phyloP scores from a whole-genome alignment of 441 rosid genomes.

The Aleurites moluccanus region DNA sequence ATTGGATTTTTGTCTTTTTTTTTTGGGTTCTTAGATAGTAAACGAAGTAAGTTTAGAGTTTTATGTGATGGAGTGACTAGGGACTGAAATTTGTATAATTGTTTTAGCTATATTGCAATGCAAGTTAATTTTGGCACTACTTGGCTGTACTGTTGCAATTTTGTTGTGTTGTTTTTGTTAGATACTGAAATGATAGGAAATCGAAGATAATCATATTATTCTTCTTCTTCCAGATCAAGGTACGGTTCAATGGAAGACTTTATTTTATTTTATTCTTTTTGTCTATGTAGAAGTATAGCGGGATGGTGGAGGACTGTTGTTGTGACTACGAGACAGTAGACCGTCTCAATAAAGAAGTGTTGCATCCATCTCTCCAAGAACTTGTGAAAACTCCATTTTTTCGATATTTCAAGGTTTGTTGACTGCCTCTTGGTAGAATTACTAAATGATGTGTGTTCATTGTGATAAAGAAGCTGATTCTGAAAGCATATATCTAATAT shows the following conservation, averaged over 20 bases:
- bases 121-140: no score
- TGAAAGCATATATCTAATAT: neutral
- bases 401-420: slow-evolving; percentile 79
- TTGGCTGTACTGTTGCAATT: neutral
- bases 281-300: slow-evolving; percentile 48
- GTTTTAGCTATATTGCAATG: neutral
- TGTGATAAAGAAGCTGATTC: neutral
- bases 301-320: slow-evolving; percentile 85
- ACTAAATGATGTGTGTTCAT: neutral
- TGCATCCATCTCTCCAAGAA: slow-evolving; percentile 74
- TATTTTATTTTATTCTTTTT: neutral
- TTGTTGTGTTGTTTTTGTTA: neutral
- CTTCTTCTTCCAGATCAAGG: neutral
- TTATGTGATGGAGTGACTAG: neutral
- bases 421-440: neutral
- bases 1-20: no score
- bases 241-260: neutral
- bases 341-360: slow-evolving; percentile 57
- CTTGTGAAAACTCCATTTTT: slow-evolving; percentile 79
- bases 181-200: neutral
- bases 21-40: neutral
- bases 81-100: neutral
- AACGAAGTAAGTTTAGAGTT: neutral
- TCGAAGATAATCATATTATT: neutral
- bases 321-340: slow-evolving; percentile 88